Conservation (phyloP, 2,329 filamentous ascomycete species). For the Aspergillus pseudoglaucus region DNA sequence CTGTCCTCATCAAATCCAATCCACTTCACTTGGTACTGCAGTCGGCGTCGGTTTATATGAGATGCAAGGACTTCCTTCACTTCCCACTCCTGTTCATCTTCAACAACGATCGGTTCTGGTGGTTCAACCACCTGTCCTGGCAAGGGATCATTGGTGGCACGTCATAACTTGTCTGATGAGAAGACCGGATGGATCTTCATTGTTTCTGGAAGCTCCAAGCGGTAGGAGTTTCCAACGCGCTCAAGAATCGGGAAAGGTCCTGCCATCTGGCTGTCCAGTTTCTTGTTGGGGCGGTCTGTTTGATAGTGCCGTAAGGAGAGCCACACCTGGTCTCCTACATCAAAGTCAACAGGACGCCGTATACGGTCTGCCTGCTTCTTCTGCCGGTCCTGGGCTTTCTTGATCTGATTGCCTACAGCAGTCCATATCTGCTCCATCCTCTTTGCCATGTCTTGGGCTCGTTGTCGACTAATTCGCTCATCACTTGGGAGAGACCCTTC, state of each 20-base stretch:
- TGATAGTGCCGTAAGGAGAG: not conserved
- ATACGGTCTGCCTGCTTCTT: not conserved
- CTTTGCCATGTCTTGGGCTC: not conserved
- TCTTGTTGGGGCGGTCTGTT: not conserved
- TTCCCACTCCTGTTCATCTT: slow-evolving; percentile 4
- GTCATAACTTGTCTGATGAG: not conserved
- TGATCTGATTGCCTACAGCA: not conserved
- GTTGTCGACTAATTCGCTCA: not conserved
- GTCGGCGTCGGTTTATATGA: not conserved
- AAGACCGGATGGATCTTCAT: not conserved
- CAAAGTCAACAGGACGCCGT: not conserved
- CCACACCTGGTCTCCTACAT: not conserved
- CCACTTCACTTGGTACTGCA: slow-evolving; percentile 8
- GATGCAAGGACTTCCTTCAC: slow-evolving; percentile 7
- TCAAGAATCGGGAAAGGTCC: not conserved
- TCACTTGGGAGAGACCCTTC: not conserved
- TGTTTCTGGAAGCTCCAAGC: not conserved
- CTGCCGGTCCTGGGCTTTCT: not conserved
- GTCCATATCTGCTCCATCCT: too few species aligned
- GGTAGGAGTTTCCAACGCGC: not conserved
- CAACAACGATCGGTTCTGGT: not conserved
- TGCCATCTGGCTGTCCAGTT: not conserved
- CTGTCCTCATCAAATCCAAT: slow-evolving; percentile 3
- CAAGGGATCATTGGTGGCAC: not conserved
- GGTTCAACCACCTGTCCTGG: not conserved